phyloP scores from a whole-genome alignment of 768 basidiomycete species.

The Lanmaoa rubissima region DNA sequence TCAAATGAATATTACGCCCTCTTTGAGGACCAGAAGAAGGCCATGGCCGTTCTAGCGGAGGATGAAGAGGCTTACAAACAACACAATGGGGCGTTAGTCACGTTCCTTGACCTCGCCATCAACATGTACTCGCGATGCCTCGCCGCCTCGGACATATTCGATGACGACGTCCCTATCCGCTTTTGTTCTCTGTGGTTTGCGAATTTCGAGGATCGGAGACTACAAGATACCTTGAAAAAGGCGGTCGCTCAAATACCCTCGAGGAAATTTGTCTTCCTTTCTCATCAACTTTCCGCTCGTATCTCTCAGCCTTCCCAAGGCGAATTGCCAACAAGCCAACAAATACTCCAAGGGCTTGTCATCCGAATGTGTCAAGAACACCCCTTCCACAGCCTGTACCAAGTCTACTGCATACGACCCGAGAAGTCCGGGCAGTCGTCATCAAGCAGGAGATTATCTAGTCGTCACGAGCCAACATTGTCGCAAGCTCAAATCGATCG shows the following conservation, averaged over 20 bases:
- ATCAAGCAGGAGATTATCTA: slow-evolving; percentile 43
- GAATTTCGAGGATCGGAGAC: slow-evolving; percentile 62
- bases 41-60: slow-evolving; percentile 48
- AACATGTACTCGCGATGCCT: slow-evolving; percentile 85
- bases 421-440: slow-evolving; percentile 25
- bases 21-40: slow-evolving; percentile 39
- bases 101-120: slow-evolving; percentile 73
- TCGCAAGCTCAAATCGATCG: slow-evolving; percentile 50
- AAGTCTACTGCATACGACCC: slow-evolving; percentile 72
- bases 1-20: slow-evolving; percentile 29
- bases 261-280: slow-evolving; percentile 85
- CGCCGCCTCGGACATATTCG: slow-evolving; percentile 62
- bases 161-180: slow-evolving; percentile 76
- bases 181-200: slow-evolving; percentile 92
- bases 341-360: slow-evolving; percentile 61
- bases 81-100: slow-evolving; percentile 44
- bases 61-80: slow-evolving; percentile 49
- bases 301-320: slow-evolving; percentile 48
- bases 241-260: slow-evolving; percentile 70
- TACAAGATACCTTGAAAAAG: slow-evolving; percentile 41
- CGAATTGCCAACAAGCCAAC: slow-evolving; percentile 43
- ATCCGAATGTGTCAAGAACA: slow-evolving; percentile 83
- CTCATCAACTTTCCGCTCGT: slow-evolving; percentile 93
- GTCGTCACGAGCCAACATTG: slow-evolving; percentile 40
- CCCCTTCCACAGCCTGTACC: slow-evolving; percentile 91